Base-by-base conservation (phyloP, 305 asterid species). In the Ilex paraguariensis region DNA sequence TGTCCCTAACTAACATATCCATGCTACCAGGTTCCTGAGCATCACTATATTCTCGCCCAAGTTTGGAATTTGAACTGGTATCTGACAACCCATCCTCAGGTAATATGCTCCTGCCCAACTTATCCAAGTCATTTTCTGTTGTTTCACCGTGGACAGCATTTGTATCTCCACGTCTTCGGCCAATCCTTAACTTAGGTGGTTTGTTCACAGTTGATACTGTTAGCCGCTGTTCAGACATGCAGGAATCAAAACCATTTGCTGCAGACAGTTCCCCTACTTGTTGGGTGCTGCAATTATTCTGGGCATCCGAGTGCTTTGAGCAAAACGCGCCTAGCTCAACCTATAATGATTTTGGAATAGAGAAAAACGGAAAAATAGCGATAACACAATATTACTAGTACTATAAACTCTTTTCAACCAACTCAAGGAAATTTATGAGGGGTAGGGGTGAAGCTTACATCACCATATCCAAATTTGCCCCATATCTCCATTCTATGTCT, bases 311-410 rank as follows among this genome's bases (percentile, higher is more conserved):
- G 81, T 93, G 99, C 68, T 90, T 93, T 40, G 82, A 79, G 82
- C 99, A 93, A 77, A 87, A 93, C 44, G 97, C 97, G 62, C 95
- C 95, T 80, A 93, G 71, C 77, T 90, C 97, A 57, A 93, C 95
- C 99, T 93, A 80, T 49, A 74, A 65, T 54, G 60, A 21, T 36
- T 59, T 59, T 40, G 42, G 9, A 51, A 68, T 5, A 36, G 28
- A 21, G 2, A 36, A 36, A 36, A 36, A 36, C 4, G 3, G 9
- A 36, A 36, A 36, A 36, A 36, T 36, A 36, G 42, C 0, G 9
- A 36, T 36, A 5, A 36, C 9, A 8, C 42, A 36, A 4, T 36
- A 36, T 36, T 36, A 36, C 42, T 36, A 36, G 42, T 36, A 36
- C 9, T 36, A 36, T 36, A 36, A 36, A 36, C 42, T 36, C 9